phyloP scores from a whole-genome alignment of 1,284 basidiomycete genomes.

The Paramarasmius palmivorus region DNA sequence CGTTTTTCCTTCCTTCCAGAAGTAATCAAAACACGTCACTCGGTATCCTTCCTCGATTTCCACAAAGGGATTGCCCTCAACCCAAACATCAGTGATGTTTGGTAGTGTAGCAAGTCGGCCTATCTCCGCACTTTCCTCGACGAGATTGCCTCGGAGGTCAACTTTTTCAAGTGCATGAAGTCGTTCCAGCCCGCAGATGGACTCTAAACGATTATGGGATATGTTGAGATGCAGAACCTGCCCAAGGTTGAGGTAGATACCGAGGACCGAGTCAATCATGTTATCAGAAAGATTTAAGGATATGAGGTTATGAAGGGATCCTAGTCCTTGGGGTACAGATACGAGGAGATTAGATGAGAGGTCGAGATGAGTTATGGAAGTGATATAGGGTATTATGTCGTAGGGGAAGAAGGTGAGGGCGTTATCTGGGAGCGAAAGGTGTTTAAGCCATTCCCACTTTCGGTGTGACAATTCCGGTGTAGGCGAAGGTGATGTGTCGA shows the following conservation, averaged over 20 bases:
- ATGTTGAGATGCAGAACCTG: conserved; percentile 79
- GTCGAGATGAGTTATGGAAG: conserved; percentile 84
- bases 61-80: conserved; percentile 79
- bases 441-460: conserved; percentile 80
- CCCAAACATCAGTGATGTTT: conserved; percentile 75
- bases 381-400: conserved; percentile 70
- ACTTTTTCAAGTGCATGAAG: conserved; percentile 81
- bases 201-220: conserved; percentile 86
- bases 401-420: conserved; percentile 81
- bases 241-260: conserved; percentile 83
- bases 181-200: conserved; percentile 91
- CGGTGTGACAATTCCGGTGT: conserved; percentile 53
- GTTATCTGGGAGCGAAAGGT: conserved; percentile 82
- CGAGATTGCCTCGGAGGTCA: conserved; percentile 82
- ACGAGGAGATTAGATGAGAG: conserved; percentile 89
- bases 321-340: conserved; percentile 78
- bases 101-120: conserved; percentile 83
- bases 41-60: conserved; percentile 76
- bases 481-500: conserved; percentile 28
- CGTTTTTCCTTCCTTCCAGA: conserved; percentile 77
- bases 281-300: conserved; percentile 93
- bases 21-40: conserved; percentile 77
- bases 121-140: conserved; percentile 86
- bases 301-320: conserved; percentile 72
- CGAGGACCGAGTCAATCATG: conserved; percentile 94